Evolutionary conservation across 176 grass and related monocot genomes (phyloP).

Genomic region (Saccharum spontaneum): DNA sequence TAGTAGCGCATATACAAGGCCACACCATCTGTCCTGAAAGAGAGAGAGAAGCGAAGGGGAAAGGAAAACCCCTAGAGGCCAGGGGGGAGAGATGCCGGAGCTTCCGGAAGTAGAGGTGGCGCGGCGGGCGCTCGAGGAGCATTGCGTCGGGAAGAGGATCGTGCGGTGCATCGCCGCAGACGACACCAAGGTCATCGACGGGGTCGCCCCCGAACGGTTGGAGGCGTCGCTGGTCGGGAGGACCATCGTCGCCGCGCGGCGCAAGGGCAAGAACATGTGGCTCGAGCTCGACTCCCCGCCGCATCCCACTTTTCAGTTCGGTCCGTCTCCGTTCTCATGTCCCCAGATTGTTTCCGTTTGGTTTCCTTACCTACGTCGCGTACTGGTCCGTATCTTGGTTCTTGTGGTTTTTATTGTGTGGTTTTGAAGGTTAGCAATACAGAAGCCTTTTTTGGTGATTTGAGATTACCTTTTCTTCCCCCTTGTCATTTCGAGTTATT

Average conservation of each 20-base stretch:
- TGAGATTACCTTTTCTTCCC: too few relatives aligned
- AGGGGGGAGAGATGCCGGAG: slow-evolving; percentile 47
- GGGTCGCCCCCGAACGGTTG: slow-evolving; percentile 43
- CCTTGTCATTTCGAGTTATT: too few relatives aligned
- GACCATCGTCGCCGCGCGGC: slow-evolving; percentile 34
- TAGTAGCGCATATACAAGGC: too few relatives aligned
- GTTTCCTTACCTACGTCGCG: too few relatives aligned
- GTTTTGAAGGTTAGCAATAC: not conserved
- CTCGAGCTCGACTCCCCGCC: slow-evolving; percentile 48
- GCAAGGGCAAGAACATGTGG: slow-evolving; percentile 69
- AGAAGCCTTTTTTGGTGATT: too few relatives aligned
- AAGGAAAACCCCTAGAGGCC: too few relatives aligned
- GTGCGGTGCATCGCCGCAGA: slow-evolving; percentile 29
- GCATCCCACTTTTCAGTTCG: slow-evolving; percentile 61
- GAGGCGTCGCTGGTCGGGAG: slow-evolving; percentile 46
- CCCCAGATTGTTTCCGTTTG: too few relatives aligned
- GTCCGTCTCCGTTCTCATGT: slow-evolving; percentile 18
- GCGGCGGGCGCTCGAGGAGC: slow-evolving; percentile 51
- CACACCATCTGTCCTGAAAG: too few relatives aligned
- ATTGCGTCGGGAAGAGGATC: slow-evolving; percentile 52
- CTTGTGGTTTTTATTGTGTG: too few relatives aligned
- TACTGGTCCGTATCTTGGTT: too few relatives aligned
- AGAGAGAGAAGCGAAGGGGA: not conserved
- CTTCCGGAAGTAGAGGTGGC: slow-evolving; percentile 65
- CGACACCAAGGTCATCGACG: slow-evolving; percentile 66